Percentiles rank a stretch among this genome's conserved stretches.
Conservation (phyloP, 805 yeast species). For the Clavispora phyllophila region DNA sequence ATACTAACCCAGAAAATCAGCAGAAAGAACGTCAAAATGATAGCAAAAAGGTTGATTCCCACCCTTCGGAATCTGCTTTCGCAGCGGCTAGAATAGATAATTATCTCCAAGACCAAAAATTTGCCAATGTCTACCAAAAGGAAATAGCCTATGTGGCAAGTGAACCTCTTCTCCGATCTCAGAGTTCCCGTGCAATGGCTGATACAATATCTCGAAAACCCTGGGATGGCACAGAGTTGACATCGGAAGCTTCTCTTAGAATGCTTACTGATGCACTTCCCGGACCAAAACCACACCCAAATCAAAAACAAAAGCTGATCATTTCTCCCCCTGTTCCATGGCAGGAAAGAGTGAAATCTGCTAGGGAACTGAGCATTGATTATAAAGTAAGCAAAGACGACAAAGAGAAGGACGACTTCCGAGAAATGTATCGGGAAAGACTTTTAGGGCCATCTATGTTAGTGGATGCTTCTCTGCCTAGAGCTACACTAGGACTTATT, state of each 20-base stretch:
- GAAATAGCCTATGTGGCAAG: constrained; percentile 23
- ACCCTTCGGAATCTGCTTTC: background rate
- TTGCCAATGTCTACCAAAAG: constrained; percentile 8
- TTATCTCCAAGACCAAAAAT: constrained; percentile 3
- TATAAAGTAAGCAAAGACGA: constrained; percentile 49
- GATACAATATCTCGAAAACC: constrained; percentile 3
- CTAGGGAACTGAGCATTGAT: constrained; percentile 63
- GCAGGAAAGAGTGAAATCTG: constrained; percentile 46
- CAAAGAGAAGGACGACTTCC: constrained; percentile 39
- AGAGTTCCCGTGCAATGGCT: constrained; percentile 3
- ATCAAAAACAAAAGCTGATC: constrained; percentile 13
- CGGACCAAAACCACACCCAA: constrained; percentile 3
- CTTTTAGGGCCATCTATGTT: constrained; percentile 55
- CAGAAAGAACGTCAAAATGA: no score
- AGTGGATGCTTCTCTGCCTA: constrained; percentile 34
- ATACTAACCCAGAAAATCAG: background rate
- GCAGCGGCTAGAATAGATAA: background rate
- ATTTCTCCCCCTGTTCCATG: constrained; percentile 19
- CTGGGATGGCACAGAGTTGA: constrained; percentile 13
- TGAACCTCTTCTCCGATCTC: constrained; percentile 16
- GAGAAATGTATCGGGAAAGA: constrained; percentile 58
- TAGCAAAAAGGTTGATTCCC: background rate
- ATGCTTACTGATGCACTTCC: constrained; percentile 15
- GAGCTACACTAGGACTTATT: constrained; percentile 46
- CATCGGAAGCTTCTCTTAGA: constrained; percentile 9